Base-by-base conservation (phyloP, 257 asterid genomes). In the Plectranthus barbatus region DNA sequence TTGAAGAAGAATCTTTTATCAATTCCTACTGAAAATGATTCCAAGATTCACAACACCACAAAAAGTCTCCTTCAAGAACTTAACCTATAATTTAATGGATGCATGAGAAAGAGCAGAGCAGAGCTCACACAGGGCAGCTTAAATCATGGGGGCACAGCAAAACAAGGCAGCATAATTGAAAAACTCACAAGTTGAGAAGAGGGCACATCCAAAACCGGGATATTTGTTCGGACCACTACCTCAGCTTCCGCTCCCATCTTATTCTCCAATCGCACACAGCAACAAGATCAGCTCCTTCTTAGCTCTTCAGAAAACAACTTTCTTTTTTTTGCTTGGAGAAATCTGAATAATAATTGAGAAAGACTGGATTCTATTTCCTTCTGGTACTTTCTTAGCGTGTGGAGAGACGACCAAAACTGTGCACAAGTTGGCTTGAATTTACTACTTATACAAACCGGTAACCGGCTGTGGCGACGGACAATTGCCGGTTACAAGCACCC, bases 211-310 rank as follows among this genome's bases (percentile, higher is more conserved):
- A 84, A 56, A 3, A 77, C 69, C 42, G 85, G 81, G 70, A 85
- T 70, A 75, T 50, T 80, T 37, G 72, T 68, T 58, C 70, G 82
- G 59, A 83, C 75, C 46, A 77, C 76, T 23, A 88, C 79, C 78
- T 80, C 84, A 39, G 84, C 74, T 68, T 83, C 94, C 44, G 87
- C 96, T 81, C 83, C 87, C 91, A 83, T 84, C 60, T 46, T 71
- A 13, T 48, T 39, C 49, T 34, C 34, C 58, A 37, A 68, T 58
- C 72, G 57, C 70, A 71, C 60, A 63, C 70, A 51, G 52, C 14
- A 50, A 7, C 9, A 12, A 42, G 18, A 40, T 37, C 60, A 19
- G 45, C 59, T 18, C 3, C 12, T 7, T n/a, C 51, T 17, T 33
- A 57, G 10, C 31, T 29, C 23, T 29, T 10, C 10, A 26, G 31